Conservation (phyloP, 2,329 filamentous ascomycete genomes). For the Blastomyces emzantsi region DNA sequence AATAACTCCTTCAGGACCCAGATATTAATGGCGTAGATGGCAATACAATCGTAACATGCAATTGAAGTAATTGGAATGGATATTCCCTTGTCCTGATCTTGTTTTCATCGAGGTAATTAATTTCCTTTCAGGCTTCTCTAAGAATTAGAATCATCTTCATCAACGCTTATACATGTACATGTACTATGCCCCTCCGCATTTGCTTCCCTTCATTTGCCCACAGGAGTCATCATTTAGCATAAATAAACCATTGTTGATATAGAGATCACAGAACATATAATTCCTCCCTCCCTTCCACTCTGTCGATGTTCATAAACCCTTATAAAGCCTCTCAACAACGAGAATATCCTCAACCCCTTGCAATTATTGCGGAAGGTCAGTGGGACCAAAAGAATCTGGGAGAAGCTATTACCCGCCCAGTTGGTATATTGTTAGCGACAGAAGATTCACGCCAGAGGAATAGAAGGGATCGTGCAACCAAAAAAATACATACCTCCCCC, state of each 20-base stretch:
- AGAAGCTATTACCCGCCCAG: constrained; percentile 44
- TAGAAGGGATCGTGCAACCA: background rate
- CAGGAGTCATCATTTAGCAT: too few relatives aligned
- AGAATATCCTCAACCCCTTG: background rate
- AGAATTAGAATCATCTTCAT: background rate
- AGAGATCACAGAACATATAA: background rate
- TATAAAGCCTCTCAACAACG: background rate
- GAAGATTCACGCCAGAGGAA: background rate
- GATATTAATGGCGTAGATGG: too few relatives aligned
- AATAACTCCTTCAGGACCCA: too few relatives aligned
- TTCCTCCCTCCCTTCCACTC: background rate
- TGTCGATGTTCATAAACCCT: background rate
- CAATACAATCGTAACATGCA: too few relatives aligned
- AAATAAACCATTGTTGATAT: background rate
- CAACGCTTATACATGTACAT: too few relatives aligned
- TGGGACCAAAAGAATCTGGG: constrained; percentile 59
- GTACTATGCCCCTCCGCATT: too few relatives aligned
- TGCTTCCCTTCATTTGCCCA: too few relatives aligned
- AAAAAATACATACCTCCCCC: constrained; percentile 27
- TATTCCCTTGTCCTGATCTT: too few relatives aligned
- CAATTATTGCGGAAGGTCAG: constrained; percentile 38
- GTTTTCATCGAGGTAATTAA: too few relatives aligned
- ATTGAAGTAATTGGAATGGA: too few relatives aligned
- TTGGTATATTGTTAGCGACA: background rate
- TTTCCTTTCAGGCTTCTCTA: background rate